Evolutionary conservation across 371 early-diverging fungal species (phyloP), one percentile per base, ranked within the genome.

Genomic region (Lichtheimia corymbifera): DNA sequence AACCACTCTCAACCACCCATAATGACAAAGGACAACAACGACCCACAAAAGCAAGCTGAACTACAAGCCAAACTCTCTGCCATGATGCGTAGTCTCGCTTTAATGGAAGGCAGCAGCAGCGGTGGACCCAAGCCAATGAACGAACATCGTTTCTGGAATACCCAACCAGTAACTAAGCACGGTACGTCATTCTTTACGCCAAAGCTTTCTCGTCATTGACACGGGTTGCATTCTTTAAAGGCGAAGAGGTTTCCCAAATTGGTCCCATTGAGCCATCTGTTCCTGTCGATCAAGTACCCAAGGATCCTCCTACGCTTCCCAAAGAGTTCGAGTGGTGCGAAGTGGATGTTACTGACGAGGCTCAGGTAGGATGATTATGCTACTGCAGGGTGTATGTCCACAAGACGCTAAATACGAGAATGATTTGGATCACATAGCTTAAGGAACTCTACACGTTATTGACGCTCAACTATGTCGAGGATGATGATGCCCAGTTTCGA

Each of bases 401-500:
- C 9, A 35, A 35, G 9, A 35, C 6, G 11, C 22, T 52, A 53
- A 35, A 20, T 24, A 14, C 14, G 18, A 9, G 24, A n/a, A n/a
- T 59, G 58, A 14, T 59, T 55, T 13, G 22, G 24, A 45, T 45
- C 24, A 2, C 17, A 35, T 20, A 90, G 88, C 66, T 94, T 63
- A 89, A 88, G 68, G 94, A 96, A 68, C 74, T 97, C 14, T 95
- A 97, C 67, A 83, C 85, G 57, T 79, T 97, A 40, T 83, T 98
- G 68, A 83, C 88, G 1, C 69, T 87, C 44, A 95, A 98, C 80
- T 98, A 98, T 67, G 97, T 97, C 27, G 98, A 97, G 75, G 99
- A 98, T 65, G 89, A 89, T 54, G 95, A 95, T 65, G 92, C 93
- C 51, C 89, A 88, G 84, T 97, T 98, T 75, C 88, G 99, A 49